Conservation (phyloP, 1,284 basidiomycete genomes). For the Cryptococcus deneoformans region DNA sequence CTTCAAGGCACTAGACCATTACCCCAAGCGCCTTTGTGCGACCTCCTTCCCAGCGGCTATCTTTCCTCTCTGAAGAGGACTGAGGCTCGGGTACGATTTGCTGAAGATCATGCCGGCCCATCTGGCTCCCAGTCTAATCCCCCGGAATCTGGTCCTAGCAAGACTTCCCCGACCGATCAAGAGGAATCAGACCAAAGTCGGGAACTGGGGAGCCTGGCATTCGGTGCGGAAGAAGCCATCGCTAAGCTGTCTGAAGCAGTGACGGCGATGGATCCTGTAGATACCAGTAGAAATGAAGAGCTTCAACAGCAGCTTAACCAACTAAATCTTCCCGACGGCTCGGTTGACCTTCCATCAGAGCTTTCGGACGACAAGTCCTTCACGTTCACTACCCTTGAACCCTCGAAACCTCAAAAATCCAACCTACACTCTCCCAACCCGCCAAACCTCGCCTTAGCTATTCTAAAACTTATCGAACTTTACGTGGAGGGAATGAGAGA, state of each 20-base stretch:
- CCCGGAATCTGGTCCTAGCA: background rate
- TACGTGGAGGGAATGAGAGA: conserved; percentile 41
- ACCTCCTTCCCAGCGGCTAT: conserved; percentile 42
- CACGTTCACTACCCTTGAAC: background rate
- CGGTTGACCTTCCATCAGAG: background rate
- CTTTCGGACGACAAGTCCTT: conserved; percentile 1
- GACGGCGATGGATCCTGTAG: conserved; percentile 3
- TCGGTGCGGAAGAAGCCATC: conserved; percentile 30
- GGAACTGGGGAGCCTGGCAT: conserved; percentile 21
- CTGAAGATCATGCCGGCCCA: conserved; percentile 36
- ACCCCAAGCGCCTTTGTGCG: conserved; percentile 43
- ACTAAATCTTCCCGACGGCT: conserved; percentile 23
- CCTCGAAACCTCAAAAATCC: conserved; percentile 20
- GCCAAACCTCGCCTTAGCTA: conserved; percentile 41
- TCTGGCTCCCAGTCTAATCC: conserved; percentile 14
- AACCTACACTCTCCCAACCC: conserved; percentile 42
- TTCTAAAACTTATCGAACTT: conserved; percentile 44
- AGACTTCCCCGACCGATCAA: background rate
- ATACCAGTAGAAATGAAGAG: conserved; percentile 14
- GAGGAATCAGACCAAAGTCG: conserved; percentile 19
- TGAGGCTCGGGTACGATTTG: conserved; percentile 45
- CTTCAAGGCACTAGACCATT: conserved; percentile 40
- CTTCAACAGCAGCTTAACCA: conserved; percentile 32
- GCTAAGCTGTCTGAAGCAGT: conserved; percentile 23
- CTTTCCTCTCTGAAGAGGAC: conserved; percentile 44